Evolutionary conservation across 2,329 filamentous ascomycete genomes (phyloP).

Genomic region (Colletotrichum higginsianum): DNA sequence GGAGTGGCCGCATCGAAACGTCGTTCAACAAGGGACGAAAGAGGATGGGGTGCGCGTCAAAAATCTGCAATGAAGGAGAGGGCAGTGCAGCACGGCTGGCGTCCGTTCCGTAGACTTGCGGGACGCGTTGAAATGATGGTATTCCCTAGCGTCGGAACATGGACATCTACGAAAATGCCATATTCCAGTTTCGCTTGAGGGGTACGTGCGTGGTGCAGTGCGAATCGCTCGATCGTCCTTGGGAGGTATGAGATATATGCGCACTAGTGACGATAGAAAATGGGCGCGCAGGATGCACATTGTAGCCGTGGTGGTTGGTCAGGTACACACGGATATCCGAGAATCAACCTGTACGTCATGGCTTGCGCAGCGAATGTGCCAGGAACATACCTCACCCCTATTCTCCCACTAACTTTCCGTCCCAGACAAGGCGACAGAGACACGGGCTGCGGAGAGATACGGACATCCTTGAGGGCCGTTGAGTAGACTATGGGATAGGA

Average conservation of each 20-base stretch:
- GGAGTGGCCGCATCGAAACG: constrained; percentile 17
- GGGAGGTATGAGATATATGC: not conserved
- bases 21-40: not conserved
- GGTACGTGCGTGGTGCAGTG: not conserved
- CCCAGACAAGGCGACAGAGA: constrained; percentile 28
- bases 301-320: constrained; percentile 5
- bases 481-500: not conserved
- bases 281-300: constrained; percentile 1
- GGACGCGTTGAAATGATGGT: constrained; percentile 26
- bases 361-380: not conserved
- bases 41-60: constrained; percentile 5
- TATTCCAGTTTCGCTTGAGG: constrained; percentile 28
- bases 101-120: constrained; percentile 22
- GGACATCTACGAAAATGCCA: constrained; percentile 40
- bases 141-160: constrained; percentile 34
- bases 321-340: not conserved
- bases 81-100: constrained; percentile 36
- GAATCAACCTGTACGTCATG: not conserved
- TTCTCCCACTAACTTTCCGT: constrained; percentile 14
- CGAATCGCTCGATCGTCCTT: not conserved
- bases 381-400: constrained; percentile 25
- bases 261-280: not conserved
- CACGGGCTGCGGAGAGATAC: constrained; percentile 19
- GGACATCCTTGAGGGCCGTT: constrained; percentile 8
- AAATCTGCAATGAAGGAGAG: constrained; percentile 7